Evolutionary conservation across 306 rosid genomes (phyloP).

Genomic region (Morella rubra): DNA sequence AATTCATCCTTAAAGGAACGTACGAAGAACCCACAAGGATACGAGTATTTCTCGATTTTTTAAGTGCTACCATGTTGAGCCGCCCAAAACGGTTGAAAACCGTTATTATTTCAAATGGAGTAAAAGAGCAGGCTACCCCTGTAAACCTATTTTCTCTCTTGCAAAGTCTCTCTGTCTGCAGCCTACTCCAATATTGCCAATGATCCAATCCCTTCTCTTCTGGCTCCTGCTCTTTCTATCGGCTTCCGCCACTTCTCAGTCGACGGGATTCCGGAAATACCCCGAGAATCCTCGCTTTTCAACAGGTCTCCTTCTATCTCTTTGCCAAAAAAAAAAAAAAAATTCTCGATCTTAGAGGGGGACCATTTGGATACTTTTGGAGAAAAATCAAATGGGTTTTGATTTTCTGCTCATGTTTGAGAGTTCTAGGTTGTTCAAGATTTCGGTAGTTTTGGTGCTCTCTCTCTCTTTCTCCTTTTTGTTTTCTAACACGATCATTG

Average conservation of each 20-base stretch:
- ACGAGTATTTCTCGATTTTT: too few relatives aligned
- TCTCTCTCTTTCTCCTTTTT: not conserved
- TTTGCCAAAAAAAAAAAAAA: not conserved
- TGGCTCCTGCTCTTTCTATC: not conserved
- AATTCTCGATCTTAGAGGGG: not conserved
- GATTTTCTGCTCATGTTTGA: not conserved
- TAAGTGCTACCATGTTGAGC: too few relatives aligned
- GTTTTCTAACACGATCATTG: too few relatives aligned
- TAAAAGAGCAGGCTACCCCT: not conserved
- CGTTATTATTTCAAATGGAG: not conserved
- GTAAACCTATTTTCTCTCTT: not conserved
- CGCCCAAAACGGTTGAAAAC: slow-evolving; percentile 18
- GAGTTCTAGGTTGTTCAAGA: not conserved
- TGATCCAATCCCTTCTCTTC: slow-evolving; percentile 7
- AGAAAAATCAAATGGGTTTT: not conserved
- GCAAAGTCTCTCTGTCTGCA: not conserved
- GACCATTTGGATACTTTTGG: not conserved
- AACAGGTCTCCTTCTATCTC: slow-evolving; percentile 5
- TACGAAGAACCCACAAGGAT: too few relatives aligned
- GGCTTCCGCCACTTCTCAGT: slow-evolving; percentile 5
- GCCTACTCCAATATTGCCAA: slow-evolving; percentile 19
- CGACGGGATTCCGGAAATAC: slow-evolving; percentile 6
- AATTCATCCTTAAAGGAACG: too few relatives aligned
- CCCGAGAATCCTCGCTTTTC: slow-evolving; percentile 5
- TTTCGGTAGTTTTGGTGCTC: not conserved